Base-by-base conservation (phyloP, 768 basidiomycete species). In the Cyclocybe cylindracea region DNA sequence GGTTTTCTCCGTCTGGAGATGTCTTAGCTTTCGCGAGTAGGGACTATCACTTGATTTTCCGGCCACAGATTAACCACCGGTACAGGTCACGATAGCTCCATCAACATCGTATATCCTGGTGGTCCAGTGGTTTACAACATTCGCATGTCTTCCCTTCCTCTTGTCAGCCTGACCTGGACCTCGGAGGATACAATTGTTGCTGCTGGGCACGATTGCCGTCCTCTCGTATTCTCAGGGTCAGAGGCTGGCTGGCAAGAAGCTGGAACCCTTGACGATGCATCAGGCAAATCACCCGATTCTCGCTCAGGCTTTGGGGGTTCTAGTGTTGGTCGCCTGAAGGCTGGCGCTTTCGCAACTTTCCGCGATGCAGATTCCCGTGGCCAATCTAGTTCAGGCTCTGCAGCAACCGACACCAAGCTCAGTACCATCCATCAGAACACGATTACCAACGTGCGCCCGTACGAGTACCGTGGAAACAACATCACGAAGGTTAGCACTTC, bases 141-240 rank as follows among this genome's bases (percentile, higher is more conserved):
- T 70, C 84, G 85, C 55, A 82, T 86, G 58, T 80, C 86, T 16
- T 83, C 87, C 0, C 74, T 99, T 10, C 97, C 97, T 0, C 81
- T 87, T 61, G 79, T 95, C 49, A 86, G 93, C 8, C 80, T 99
- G 16, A 77, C 86, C 5, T 99, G 93, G 89, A 89, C 85, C 1
- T 79, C 85, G 18, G 94, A 97, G 67, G 80, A 86, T 51, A 72
- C 84, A 7, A 69, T 99, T 56, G 78, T 99, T 39, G 94, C 93
- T 1, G 97, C 94, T 0, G 97, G 97, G 0, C 96, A 99, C 70
- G 97, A 98, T 67, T 99, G 97, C 73, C 94, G 95, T 65, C 97
- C 97, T 1, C 72, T 94, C 18, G 82, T 97, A 29, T 95, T 94
- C 70, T 76, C 82, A 2, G 94, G 94, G 7, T 78, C 78, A 37